Base-by-base conservation (phyloP, 2,329 filamentous ascomycete genomes). In the Cryoendolithus antarcticus region DNA sequence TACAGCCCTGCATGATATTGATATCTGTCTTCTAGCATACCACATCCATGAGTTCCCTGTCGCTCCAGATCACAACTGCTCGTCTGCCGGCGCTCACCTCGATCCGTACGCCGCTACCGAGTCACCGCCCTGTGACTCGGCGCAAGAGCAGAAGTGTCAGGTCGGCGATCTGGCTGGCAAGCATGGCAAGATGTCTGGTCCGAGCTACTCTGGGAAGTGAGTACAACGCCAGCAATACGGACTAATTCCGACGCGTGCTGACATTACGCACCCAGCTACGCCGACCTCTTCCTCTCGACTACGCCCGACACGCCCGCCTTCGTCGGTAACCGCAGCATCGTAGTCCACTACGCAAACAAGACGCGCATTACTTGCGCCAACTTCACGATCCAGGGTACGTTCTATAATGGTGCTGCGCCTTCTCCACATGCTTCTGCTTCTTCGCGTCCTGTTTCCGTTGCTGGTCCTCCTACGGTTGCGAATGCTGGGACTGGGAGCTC, bases 341-440 rank as follows among this genome's bases (percentile, higher is more conserved):
- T 76, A 32, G 54, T 77, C 31, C 72, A 76, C 48, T 60, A 58
- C 34, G 55, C 63, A 37, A 70, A 75, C 57, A 65, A 64, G 46
- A 70, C 66, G 6, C 66, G 69, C 45, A 61, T 76, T 49, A 66
- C 67, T 24, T 77, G 74, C 59, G 73, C 68, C 42, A 75, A 75
- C 56, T 75, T 76, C 53, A 56, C 48, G 6, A 37, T 50, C 11
- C 43, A 45, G 31, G 42, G 49, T 38, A 45, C 44, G 35, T 33
- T 38, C n/a, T 27, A 39, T 9, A 28, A 28, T 24, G 31, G 30
- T 33, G 21, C 12, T 35, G 39, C 21, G 30, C 15, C 21, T 35
- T 15, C 38, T 40, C 34, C 34, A 11, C 12, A 31, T 34, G 31
- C 21, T 29, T 28, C 28, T 36, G 6, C 28, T 21, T 31, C 35